Evolutionary conservation across 2,329 filamentous ascomycete species (phyloP), one percentile per base, ranked within the genome.

Genomic region (Claviceps lovelessii): DNA sequence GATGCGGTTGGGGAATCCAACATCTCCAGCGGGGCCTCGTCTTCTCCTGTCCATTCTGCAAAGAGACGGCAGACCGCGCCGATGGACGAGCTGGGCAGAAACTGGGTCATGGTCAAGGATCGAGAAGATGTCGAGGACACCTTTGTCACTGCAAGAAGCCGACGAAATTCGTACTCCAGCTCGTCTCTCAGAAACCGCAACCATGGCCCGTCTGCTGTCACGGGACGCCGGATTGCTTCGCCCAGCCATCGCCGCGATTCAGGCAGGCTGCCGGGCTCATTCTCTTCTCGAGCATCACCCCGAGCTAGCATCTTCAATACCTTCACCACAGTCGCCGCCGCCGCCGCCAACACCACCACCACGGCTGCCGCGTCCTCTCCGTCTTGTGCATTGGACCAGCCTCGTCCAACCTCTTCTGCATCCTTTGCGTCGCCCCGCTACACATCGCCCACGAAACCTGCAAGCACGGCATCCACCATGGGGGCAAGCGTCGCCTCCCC

Each of bases 41-140:
- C 74, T 9, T 72, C 74, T 2, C 70, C 72, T 3, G 62, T 66
- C 31, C 75, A 74, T 4, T 71, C 76, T 1, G 69, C 74, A 1
- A 82, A 81, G 63, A 71, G 79, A 46, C 71, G 79, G 47, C 79
- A 81, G 57, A 73, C 77, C n/a, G 69, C 72, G 53, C 65, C 72
- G 1, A 70, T 73, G 19, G 76, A 81, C 58, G 80, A 84, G 47
- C 71, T 86, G 6, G 74, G 78, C 35, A 78, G 76, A 54, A 86
- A 83, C 68, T 90, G 86, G 86, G 83, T 90, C 33, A 74, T 90
- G 58, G 80, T 90, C 31, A 72, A 72, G 54, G 75, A 76, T 46
- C 66, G 63, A 54, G 75, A 76, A 48, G 65, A 61, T 59, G 48
- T 19, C 9, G 48, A 35, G 4, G 28, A 58, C 54, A 66, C 19